Evolutionary conservation across 176 grass and related monocot genomes (phyloP).

Genomic region (Musa schizocarpa): DNA sequence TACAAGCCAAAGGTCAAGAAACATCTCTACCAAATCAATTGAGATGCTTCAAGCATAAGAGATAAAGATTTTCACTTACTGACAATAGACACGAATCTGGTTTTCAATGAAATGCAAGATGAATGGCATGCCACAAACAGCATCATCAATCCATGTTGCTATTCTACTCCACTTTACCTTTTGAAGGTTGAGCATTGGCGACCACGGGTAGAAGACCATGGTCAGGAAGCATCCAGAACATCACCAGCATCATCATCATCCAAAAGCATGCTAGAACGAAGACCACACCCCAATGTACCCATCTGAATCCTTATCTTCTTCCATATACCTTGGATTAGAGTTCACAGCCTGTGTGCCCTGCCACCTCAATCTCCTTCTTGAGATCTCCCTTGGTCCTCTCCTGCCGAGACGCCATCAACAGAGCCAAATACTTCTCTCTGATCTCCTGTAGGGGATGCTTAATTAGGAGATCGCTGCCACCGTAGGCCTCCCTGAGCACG

Average conservation of each 20-base stretch:
- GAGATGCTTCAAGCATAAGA: too few species aligned
- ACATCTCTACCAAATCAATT: too few species aligned
- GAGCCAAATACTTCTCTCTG: constrained; percentile 48
- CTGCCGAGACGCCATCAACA: constrained; percentile 35
- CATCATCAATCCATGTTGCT: background rate
- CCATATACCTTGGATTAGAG: background rate
- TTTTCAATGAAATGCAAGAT: too few species aligned
- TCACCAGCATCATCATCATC: background rate
- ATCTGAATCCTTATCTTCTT: background rate
- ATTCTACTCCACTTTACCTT: background rate
- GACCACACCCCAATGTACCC: background rate
- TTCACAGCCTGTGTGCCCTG: background rate
- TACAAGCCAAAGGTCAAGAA: too few species aligned
- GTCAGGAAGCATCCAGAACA: background rate
- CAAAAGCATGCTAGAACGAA: background rate
- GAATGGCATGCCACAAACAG: background rate
- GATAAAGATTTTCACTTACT: too few species aligned
- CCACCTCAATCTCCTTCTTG: background rate
- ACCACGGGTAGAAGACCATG: background rate
- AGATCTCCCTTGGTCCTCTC: constrained; percentile 5
- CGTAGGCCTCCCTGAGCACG: constrained; percentile 62
- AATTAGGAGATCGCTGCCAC: constrained; percentile 29
- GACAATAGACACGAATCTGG: too few species aligned
- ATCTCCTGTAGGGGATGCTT: constrained; percentile 47
- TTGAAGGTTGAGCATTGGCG: background rate